Conservation (phyloP, 345 rosid species). For the Boechera retrofracta region DNA sequence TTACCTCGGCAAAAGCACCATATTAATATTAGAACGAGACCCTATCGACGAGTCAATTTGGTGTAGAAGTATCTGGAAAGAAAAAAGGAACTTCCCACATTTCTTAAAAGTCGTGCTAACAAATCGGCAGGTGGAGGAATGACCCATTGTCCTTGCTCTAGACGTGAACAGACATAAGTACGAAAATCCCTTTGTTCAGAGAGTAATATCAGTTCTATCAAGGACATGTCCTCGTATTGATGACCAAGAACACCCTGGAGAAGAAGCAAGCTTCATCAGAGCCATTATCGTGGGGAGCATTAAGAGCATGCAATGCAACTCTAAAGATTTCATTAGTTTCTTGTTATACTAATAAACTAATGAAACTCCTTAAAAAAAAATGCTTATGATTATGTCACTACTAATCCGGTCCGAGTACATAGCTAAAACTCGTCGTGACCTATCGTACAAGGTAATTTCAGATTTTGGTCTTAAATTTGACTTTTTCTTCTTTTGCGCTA, state of each 20-base stretch:
- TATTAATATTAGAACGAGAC: not conserved
- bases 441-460: not conserved
- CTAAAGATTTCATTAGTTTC: not conserved
- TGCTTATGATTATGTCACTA: not conserved
- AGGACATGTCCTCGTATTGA: not conserved
- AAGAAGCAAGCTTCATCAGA: not conserved
- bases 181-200: no score
- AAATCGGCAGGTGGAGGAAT: not conserved
- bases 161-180: not conserved
- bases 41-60: not conserved
- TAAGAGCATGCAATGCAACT: not conserved
- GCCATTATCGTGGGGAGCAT: not conserved
- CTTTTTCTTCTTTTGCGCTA: not conserved
- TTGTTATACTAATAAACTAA: not conserved
- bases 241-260: not conserved
- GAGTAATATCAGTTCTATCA: not conserved
- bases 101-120: not conserved
- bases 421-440: not conserved
- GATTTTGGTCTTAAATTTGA: not conserved
- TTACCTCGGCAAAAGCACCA: not conserved
- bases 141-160: not conserved
- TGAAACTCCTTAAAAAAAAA: not conserved
- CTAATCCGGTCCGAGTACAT: not conserved
- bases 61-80: slow-evolving; percentile 19
- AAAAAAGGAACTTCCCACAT: not conserved